Evolutionary conservation across 1,284 basidiomycete species (phyloP), one percentile per base, ranked within the genome.

Genomic region (Austroboletus sp.): DNA sequence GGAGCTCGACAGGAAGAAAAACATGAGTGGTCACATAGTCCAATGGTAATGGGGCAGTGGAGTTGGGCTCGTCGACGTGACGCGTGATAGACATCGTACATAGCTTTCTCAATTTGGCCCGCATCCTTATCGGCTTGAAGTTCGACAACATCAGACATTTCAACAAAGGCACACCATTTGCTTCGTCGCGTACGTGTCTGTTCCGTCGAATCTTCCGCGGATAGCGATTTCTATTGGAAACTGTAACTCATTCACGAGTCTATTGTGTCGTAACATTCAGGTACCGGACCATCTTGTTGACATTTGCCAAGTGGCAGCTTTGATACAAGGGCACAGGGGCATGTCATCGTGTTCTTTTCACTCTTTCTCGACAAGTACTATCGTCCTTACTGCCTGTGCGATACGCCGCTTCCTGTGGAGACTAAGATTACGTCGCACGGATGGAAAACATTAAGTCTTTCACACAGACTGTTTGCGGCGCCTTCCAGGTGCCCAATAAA

Each of bases 1-100:
- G 53, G 19, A 54, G 48, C 15, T 37, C 29, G 11, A 44, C 8
- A 5, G 52, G 53, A 36, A 37, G 46, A 23, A 50, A 53, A 1
- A 54, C 44, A 26, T 54, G 53, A 13, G 44, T 53, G 26, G 53
- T 6, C 4, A 9, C 12, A 30, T 40, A 40, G n/a, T n/a, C 4
- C 19, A 19, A 19, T 19, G 19, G 4, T 19, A 19, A 19, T 19
- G 19, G 19, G 4, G 19, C n/a, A n/a, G n/a, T n/a, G n/a, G n/a
- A n/a, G n/a, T n/a, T n/a, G n/a, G n/a, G n/a, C n/a, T n/a, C n/a
- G n/a, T n/a, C n/a, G n/a, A 21, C 21, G 3, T 21, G 21, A 21
- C 21, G 21, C 21, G 5, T 21, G 21, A 21, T 5, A 21, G 21
- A 21, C 21, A 21, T 21, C 5, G 4, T 5, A 6, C 21, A 5